Conservation (phyloP, 2,329 filamentous ascomycete genomes). For the Blastomyces gilchristii region DNA sequence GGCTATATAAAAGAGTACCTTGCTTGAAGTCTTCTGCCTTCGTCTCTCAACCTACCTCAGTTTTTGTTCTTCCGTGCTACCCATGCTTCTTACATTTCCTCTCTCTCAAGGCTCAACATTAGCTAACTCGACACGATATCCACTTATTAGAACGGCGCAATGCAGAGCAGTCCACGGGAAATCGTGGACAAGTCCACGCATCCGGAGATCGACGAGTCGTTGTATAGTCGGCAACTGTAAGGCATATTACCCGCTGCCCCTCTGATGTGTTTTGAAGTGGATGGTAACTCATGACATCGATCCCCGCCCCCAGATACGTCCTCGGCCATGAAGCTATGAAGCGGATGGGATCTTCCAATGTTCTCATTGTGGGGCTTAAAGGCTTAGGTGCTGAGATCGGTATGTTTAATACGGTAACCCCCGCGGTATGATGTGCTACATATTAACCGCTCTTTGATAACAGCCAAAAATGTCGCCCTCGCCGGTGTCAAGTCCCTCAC, state of each 20-base stretch:
- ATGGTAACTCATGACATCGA: constrained; percentile 6
- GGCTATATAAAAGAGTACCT: neutral
- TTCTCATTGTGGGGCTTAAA: constrained; percentile 83
- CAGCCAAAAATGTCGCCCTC: constrained; percentile 93
- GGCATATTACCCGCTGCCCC: constrained; percentile 10
- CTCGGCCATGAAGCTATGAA: constrained; percentile 85
- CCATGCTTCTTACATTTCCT: neutral
- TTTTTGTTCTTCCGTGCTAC: neutral
- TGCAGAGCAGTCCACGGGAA: constrained; percentile 52
- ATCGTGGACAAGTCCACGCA: constrained; percentile 52
- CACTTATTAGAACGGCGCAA: constrained; percentile 41
- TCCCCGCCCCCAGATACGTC: constrained; percentile 43
- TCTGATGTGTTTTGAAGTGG: neutral
- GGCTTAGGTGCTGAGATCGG: constrained; percentile 89
- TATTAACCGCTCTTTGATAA: neutral
- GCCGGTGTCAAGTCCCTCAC: constrained; percentile 97
- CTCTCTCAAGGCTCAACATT: neutral
- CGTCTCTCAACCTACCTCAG: neutral
- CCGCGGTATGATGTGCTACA: neutral
- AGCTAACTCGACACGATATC: neutral
- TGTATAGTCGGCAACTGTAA: constrained; percentile 56
- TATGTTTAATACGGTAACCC: constrained; percentile 21
- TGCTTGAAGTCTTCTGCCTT: neutral
- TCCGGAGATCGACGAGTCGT: constrained; percentile 57
- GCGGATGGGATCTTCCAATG: constrained; percentile 92